Evolutionary conservation across 305 asterid genomes (phyloP).

Genomic region (Nicotiana rustica): DNA sequence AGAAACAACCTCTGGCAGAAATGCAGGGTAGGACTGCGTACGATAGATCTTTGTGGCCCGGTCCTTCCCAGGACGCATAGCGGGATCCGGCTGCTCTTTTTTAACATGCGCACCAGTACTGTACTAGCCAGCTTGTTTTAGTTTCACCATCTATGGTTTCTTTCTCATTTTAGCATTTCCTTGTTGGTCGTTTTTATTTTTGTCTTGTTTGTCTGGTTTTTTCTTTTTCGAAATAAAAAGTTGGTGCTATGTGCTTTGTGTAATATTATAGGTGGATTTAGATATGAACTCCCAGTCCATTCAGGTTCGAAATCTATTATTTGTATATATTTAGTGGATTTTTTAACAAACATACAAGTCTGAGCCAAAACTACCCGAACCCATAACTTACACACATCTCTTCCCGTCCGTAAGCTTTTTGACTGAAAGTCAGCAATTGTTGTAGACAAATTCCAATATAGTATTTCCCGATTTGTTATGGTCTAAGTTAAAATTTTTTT

Average conservation of each 20-base stretch:
- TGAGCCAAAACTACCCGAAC: background rate
- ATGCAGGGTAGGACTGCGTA: too few relatives aligned
- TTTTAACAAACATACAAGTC: too few relatives aligned
- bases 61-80: too few relatives aligned
- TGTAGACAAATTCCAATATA: background rate
- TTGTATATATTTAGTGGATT: background rate
- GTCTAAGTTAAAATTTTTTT: background rate
- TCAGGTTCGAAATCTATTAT: background rate
- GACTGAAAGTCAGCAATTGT: background rate
- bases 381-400: background rate
- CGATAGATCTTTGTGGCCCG: too few relatives aligned
- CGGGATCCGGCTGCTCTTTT: too few relatives aligned
- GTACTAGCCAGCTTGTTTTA: background rate
- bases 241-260: background rate
- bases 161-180: conserved; percentile 5
- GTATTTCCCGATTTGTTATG: background rate
- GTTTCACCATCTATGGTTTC: background rate
- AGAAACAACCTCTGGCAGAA: too few relatives aligned
- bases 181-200: background rate
- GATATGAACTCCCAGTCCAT: background rate
- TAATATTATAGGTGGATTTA: too few relatives aligned
- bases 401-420: background rate
- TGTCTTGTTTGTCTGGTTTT: too few relatives aligned
- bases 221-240: too few relatives aligned
- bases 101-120: background rate